phyloP scores from a whole-genome alignment of 805 yeast genomes.

The Spathaspora passalidarum region DNA sequence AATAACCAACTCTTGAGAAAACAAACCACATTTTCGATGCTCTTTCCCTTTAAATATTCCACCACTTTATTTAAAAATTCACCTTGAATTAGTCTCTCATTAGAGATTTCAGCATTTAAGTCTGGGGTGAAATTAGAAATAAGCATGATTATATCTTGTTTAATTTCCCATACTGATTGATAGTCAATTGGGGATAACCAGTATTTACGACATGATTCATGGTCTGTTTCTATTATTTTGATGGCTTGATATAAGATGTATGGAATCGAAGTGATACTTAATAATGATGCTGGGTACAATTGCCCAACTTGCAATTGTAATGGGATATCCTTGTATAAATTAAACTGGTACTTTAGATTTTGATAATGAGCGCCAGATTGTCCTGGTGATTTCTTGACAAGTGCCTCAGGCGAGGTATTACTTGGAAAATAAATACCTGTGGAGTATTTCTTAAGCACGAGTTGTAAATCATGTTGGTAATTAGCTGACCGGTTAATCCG shows the following conservation, averaged over 20 bases:
- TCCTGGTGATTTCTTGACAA: slow-evolving; percentile 10
- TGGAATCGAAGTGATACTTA: slow-evolving; percentile 32
- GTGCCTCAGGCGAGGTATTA: slow-evolving; percentile 25
- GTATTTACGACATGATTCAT: slow-evolving; percentile 4
- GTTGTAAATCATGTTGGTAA: slow-evolving; percentile 22
- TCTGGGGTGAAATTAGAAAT: slow-evolving; percentile 1
- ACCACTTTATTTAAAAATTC: slow-evolving; percentile 18
- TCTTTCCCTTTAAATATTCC: slow-evolving; percentile 9
- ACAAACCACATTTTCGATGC: slow-evolving; percentile 17
- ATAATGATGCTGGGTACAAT: slow-evolving; percentile 10
- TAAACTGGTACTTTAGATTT: slow-evolving; percentile 35
- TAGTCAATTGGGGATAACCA: slow-evolving; percentile 28
- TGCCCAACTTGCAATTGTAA: slow-evolving; percentile 26
- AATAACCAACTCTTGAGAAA: slow-evolving; percentile 40
- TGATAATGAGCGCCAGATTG: slow-evolving; percentile 30
- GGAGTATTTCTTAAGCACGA: slow-evolving; percentile 21
- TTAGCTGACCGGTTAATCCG: slow-evolving; percentile 17
- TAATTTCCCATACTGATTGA: slow-evolving; percentile 25
- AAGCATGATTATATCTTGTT: slow-evolving; percentile 15
- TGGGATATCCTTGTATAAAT: slow-evolving; percentile 39
- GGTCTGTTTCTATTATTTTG: slow-evolving; percentile 14
- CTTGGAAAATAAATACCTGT: slow-evolving; percentile 42
- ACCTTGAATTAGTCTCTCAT: slow-evolving; percentile 21
- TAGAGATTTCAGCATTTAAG: slow-evolving; percentile 9
- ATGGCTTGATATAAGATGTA: slow-evolving; percentile 23